Conservation (phyloP, 768 basidiomycete species). For the Boletellus sp. region DNA sequence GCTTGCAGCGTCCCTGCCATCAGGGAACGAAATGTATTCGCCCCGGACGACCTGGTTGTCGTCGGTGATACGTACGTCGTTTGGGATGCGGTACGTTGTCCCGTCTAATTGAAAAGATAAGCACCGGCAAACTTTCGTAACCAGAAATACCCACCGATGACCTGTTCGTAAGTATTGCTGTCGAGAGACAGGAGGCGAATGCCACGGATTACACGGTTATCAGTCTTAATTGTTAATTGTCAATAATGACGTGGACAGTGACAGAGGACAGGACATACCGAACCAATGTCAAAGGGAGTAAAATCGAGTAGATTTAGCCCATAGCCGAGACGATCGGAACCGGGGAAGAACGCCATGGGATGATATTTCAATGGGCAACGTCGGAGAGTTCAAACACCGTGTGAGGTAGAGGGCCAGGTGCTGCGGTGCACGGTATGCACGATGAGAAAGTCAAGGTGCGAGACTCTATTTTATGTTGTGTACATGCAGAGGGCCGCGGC, state of each 20-base stretch:
- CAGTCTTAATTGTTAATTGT: not conserved
- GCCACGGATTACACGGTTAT: not conserved
- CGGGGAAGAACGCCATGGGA: too few species aligned
- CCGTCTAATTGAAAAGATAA: not conserved
- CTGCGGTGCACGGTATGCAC: too few species aligned
- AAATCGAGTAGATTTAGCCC: not conserved
- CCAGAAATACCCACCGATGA: not conserved
- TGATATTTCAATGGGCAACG: too few species aligned
- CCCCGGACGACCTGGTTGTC: conserved; percentile 1
- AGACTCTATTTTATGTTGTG: too few species aligned
- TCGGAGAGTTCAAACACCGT: too few species aligned
- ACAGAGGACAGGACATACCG: not conserved
- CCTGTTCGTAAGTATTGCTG: not conserved
- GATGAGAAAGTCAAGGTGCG: too few species aligned
- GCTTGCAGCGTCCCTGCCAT: not conserved
- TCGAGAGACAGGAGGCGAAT: not conserved
- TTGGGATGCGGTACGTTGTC: not conserved
- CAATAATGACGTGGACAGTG: not conserved
- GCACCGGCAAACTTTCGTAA: not conserved
- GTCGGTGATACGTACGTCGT: not conserved
- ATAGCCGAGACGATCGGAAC: conserved; percentile 6
- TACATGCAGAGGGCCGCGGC: too few species aligned
- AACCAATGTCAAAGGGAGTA: conserved; percentile 5
- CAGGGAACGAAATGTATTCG: conserved; percentile 1
- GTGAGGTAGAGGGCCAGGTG: too few species aligned